phyloP scores from a whole-genome alignment of 495 filamentous ascomycete species.

The Lentithecium fluviatile region DNA sequence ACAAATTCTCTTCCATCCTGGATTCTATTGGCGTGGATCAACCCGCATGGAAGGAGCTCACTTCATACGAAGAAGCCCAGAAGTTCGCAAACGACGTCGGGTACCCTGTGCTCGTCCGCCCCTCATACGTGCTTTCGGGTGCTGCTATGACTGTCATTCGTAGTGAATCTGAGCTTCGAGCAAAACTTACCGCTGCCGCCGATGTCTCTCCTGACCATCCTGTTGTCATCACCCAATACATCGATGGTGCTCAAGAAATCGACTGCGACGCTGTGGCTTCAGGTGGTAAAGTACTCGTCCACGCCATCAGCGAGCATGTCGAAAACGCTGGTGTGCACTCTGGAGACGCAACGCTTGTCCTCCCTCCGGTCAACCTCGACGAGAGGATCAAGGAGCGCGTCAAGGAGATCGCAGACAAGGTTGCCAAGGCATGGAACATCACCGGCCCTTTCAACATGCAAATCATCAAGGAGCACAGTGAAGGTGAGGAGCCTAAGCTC shows the following conservation, averaged over 20 bases:
- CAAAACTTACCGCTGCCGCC: conserved; percentile 82
- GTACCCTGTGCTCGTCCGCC: conserved; percentile 91
- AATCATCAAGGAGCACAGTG: conserved; percentile 84
- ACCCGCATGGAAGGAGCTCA: conserved; percentile 96
- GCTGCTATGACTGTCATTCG: conserved; percentile 98
- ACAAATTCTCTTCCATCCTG: conserved; percentile 97
- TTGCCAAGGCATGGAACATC: conserved; percentile 94
- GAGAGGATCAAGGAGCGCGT: conserved; percentile 73
- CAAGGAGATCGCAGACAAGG: conserved; percentile 93
- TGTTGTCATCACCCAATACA: conserved; percentile 98
- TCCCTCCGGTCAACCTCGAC: conserved; percentile 82
- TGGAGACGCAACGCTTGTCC: conserved; percentile 84
- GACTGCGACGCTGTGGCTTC: conserved; percentile 94
- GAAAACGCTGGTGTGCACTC: conserved; percentile 97
- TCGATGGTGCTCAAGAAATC: conserved; percentile 95
- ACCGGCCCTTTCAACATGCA: conserved; percentile 99
- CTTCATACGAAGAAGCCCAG: conserved; percentile 82
- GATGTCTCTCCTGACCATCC: conserved; percentile 95
- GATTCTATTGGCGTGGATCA: conserved; percentile 96
- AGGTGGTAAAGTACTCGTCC: conserved; percentile 80
- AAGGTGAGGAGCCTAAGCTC: conserved; percentile 67
- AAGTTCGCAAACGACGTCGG: conserved; percentile 78
- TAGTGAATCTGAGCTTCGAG: conserved; percentile 79
- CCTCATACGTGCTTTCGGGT: conserved; percentile 93
- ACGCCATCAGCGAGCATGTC: conserved; percentile 94